A percentile compares a stretch with the other conserved stretches of the same genome.
Conservation (phyloP, 441 rosid genomes). For the Populus hybrid region DNA sequence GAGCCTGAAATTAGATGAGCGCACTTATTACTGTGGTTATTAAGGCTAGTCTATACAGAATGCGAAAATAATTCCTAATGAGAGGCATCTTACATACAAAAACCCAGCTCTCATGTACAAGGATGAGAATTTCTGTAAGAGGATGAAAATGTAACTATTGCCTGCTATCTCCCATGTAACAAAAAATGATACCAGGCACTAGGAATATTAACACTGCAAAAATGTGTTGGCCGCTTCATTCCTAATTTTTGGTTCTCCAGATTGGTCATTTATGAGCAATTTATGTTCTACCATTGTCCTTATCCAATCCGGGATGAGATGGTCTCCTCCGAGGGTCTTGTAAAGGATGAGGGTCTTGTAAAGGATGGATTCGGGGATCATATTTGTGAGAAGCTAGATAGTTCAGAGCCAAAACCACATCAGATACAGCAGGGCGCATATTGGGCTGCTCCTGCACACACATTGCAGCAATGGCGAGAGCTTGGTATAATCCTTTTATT, state of each 20-base stretch:
- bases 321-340: slow-evolving; percentile 28
- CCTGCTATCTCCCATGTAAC: slow-evolving; percentile 24
- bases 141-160: not conserved
- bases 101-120: slow-evolving; percentile 50
- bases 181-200: slow-evolving; percentile 35
- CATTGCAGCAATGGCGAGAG: slow-evolving; percentile 94
- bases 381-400: slow-evolving; percentile 79
- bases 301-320: slow-evolving; percentile 7
- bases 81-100: slow-evolving; percentile 31
- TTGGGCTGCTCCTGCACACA: slow-evolving; percentile 94
- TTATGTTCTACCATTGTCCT: slow-evolving; percentile 6
- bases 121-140: slow-evolving; percentile 18
- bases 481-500: slow-evolving; percentile 87
- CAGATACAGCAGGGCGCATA: slow-evolving; percentile 76
- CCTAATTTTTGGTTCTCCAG: slow-evolving; percentile 19
- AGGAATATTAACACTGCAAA: slow-evolving; percentile 19
- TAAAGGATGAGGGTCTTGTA: slow-evolving; percentile 29
- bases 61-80: slow-evolving; percentile 15
- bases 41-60: slow-evolving; percentile 17
- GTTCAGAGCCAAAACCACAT: slow-evolving; percentile 82
- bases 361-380: slow-evolving; percentile 41
- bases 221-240: slow-evolving; percentile 11
- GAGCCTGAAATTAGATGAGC: slow-evolving; percentile 4
- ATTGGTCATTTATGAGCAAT: not conserved
- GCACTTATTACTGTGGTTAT: not conserved